Percentiles rank a stretch among this genome's conserved stretches.
Evolutionary conservation across 306 rosid species (phyloP).

Genomic region (Ormosia emarginata): DNA sequence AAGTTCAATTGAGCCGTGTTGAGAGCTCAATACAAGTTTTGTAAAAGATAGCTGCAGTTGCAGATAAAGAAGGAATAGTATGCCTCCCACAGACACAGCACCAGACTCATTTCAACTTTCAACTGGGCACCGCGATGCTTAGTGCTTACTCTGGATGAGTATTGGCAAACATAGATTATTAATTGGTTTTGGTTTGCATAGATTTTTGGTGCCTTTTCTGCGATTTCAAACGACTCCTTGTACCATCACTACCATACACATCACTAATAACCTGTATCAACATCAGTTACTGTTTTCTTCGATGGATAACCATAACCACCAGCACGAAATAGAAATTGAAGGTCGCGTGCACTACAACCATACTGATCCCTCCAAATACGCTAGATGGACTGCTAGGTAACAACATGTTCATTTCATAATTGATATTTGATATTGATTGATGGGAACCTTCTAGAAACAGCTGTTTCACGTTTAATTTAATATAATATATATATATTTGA

Average conservation of each 20-base stretch:
- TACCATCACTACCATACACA: not conserved
- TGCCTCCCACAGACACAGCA: no score
- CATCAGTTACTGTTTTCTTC: not conserved
- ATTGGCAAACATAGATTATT: not conserved
- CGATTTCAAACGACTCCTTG: not conserved
- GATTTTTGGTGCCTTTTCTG: not conserved
- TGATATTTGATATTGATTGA: not conserved
- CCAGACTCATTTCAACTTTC: no score
- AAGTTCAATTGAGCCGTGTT: no score
- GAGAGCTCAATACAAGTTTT: no score
- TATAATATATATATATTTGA: not conserved
- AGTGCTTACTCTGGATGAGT: not conserved
- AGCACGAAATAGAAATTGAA: not conserved
- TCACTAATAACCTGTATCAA: not conserved
- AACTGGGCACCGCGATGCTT: no score
- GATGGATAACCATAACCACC: constrained; percentile 36
- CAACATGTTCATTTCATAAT: not conserved
- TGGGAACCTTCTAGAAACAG: not conserved
- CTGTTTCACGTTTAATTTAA: not conserved
- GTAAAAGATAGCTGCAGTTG: no score
- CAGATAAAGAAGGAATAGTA: no score
- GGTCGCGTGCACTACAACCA: constrained; percentile 65
- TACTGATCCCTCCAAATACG: constrained; percentile 52
- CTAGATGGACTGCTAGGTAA: constrained; percentile 80
- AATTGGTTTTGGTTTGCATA: not conserved